Base-by-base conservation (phyloP, 257 asterid species). In the Nemophila menziesii region DNA sequence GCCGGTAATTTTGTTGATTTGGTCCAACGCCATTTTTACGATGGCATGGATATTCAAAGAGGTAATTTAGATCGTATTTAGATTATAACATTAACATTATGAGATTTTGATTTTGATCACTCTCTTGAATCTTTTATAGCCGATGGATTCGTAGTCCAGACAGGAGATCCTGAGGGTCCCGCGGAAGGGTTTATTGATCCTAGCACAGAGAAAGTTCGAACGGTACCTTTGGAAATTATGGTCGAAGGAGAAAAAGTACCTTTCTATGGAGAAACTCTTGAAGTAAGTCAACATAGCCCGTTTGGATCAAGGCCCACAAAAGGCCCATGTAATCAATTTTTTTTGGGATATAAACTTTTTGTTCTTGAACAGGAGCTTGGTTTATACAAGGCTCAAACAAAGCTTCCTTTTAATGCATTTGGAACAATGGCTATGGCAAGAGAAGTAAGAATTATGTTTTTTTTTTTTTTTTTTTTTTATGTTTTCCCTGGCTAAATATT, bases 361-460 rank as follows among this genome's bases (percentile, higher is more conserved):
- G 63, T 65, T 39, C 22, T 61, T 46, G 56, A 22, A 23, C 76
- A 90, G 96, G 99, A 90, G 12, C 83, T 85, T 36, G 99, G 99
- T 58, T 76, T 90, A 21, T 90, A 85, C 80, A 90, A 90, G 72
- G 96, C 99, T 57, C 99, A 90, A 71, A 90, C 93, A 16, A 81
- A 49, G 71, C 94, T 90, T 53, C 96, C 99, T 2, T 90, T 90
- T 48, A 90, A 90, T 66, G 99, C 99, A 23, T 90, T 90, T 44
- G 99, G 96, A 53, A 90, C 96, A 44, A 79, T 90, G 99, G 94
- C 96, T 43, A 85, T 85, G 96, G 99, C 99, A 39, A 67, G 99
- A 64, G 99, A 90, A 43, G 99, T 85, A 58, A 77, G 65, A 51
- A 16, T 24, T 44, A n/a, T n/a, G n/a, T n/a, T n/a, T n/a, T n/a